phyloP scores from a whole-genome alignment of 352 stramenopile genomes.

The Pythium brachiatum region DNA sequence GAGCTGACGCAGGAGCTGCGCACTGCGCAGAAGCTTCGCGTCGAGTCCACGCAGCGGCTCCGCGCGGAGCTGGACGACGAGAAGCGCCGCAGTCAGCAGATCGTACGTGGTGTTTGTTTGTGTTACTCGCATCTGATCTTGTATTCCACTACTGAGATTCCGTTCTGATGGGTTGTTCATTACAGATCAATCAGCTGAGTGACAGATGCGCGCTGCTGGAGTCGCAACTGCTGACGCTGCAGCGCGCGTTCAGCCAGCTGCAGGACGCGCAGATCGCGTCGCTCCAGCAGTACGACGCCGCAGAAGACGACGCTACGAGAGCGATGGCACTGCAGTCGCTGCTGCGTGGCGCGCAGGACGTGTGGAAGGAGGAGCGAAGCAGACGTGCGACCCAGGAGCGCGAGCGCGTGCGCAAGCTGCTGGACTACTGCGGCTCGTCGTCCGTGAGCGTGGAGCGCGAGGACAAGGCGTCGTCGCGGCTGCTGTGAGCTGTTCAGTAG shows the following conservation, averaged over 20 bases:
- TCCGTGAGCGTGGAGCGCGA: conserved; percentile 50
- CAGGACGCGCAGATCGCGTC: conserved; percentile 43
- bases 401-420: conserved; percentile 42
- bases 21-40: conserved; percentile 39
- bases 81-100: conserved; percentile 43
- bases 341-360: conserved; percentile 21
- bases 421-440: conserved; percentile 63
- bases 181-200: conserved; percentile 39
- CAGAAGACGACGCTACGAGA: conserved; percentile 24
- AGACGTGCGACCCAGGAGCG: conserved; percentile 22
- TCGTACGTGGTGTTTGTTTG: conserved; percentile 19
- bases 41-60: conserved; percentile 42
- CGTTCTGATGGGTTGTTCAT: background rate
- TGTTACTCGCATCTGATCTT: background rate
- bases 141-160: background rate
- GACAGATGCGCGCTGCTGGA: conserved; percentile 45
- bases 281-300: conserved; percentile 30
- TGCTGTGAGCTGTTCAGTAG: conserved; percentile 3
- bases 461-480: conserved; percentile 30
- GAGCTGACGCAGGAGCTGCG: conserved; percentile 56
- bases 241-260: conserved; percentile 16
- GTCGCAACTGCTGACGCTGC: conserved; percentile 30
- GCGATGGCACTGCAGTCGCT: conserved; percentile 28
- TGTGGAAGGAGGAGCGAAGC: conserved; percentile 33
- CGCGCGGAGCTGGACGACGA: conserved; percentile 48